Base-by-base conservation (phyloP, 768 basidiomycete species). In the Auriscalpium vulgare region DNA sequence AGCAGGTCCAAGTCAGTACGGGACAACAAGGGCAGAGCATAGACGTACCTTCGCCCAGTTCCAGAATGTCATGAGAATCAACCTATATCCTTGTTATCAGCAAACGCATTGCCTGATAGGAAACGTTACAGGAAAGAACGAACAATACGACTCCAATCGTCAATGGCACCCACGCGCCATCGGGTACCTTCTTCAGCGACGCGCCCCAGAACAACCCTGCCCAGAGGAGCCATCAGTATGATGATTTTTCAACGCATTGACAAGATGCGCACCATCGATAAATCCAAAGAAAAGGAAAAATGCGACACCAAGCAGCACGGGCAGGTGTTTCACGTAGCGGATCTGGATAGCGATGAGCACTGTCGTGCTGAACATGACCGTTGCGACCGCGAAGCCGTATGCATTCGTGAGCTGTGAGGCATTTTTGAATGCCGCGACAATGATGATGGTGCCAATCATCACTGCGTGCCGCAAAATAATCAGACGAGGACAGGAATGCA, bases 131-230 rank as follows among this genome's bases (percentile, higher is more conserved):
- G 13, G 29, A 14, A 34, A 52, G 4, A 17, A 61, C 77, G 59
- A 53, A 78, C 76, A 85, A 65, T 13, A 82, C 63, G 2, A 68
- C 19, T 5, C 83, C 85, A 43, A 85, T 74, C 63, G 76, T 73
- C 10, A 87, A 72, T 1, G 85, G 82, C 9, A 85, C 83, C 82
- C 84, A 87, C 2, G 83, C 85, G 16, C 85, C 84, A 19, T 74
- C 68, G 0, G 84, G 83, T 5, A 85, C 73, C 65, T 86, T 84
- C 63, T 75, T 80, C 56, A 85, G 63, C 0, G 81, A 68, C 0
- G 84, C 80, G 23, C 83, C 84, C 80, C 81, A 85, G 70, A 87
- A 87, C 14, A 84, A 69, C 34, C 66, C 73, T 71, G 37, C 14
- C 8, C 43, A 4, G 46, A 9, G 48, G 55, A 38, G 55, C 37